Conservation (phyloP, 371 early-diverging fungal genomes). For the Lichtheimia ramosa region DNA sequence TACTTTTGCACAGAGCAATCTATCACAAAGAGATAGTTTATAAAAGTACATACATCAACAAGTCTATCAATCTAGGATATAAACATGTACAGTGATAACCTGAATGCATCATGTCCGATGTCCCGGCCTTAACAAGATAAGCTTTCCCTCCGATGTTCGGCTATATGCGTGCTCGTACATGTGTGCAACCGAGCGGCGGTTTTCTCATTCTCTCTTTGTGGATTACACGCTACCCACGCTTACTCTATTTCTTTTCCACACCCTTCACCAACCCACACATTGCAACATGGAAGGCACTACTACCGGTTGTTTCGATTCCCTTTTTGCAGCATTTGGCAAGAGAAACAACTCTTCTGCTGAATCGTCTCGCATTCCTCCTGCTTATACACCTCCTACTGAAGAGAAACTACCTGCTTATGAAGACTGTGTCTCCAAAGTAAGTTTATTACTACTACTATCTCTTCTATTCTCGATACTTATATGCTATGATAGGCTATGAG, state of each 20-base stretch:
- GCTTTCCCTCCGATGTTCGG: background rate
- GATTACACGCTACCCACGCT: background rate
- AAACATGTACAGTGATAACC: no score
- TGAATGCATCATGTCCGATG: background rate
- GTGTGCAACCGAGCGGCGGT: background rate
- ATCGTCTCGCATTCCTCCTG: conserved; percentile 1
- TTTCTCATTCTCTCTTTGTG: background rate
- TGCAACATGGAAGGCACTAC: conserved; percentile 9
- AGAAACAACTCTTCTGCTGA: background rate
- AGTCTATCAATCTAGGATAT: no score
- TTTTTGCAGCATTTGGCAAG: conserved; percentile 15
- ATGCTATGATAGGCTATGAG: conserved; percentile 15
- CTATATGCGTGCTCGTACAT: background rate
- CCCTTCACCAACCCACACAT: background rate
- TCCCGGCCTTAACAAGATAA: background rate
- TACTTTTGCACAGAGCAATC: no score
- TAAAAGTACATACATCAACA: no score
- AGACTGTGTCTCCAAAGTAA: conserved; percentile 24
- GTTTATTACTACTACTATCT: background rate
- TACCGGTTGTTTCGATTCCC: conserved; percentile 16
- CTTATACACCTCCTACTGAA: conserved; percentile 2
- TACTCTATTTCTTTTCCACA: conserved; percentile 1
- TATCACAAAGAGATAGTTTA: no score
- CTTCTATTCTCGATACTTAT: background rate
- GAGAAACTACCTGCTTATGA: conserved; percentile 29